A percentile compares a stretch with the other conserved stretches of the same genome.
These are phyloP conservation scores for Scalesia atractyloides DNA, from an alignment of 129 eudicot genomes.

Conservation along the genomic window DNA sequence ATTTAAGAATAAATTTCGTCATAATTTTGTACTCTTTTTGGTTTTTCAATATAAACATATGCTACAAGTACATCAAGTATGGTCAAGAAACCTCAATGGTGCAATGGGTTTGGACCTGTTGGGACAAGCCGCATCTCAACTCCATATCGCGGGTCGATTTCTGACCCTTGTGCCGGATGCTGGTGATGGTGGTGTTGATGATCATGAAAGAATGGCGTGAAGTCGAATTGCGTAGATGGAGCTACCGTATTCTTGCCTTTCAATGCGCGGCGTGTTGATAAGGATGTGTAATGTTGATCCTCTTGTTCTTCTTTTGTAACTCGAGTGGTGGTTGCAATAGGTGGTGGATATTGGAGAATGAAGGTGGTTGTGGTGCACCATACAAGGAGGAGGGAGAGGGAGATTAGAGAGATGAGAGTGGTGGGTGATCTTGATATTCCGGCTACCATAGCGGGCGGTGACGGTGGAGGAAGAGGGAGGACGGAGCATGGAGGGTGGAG, in stretches of 20 bases:
- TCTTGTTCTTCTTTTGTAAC: slow-evolving; percentile 22
- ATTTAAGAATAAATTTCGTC: slow-evolving; percentile 34
- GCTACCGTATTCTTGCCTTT: slow-evolving; percentile 15
- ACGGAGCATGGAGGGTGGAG: slow-evolving; percentile 23
- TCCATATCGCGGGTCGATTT: slow-evolving; percentile 51
- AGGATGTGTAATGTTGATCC: slow-evolving; percentile 4
- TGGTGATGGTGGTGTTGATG: slow-evolving; percentile 29
- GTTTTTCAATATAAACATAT: slow-evolving; percentile 25
- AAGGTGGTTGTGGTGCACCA: slow-evolving; percentile 21
- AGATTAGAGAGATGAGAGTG: slow-evolving; percentile 21
- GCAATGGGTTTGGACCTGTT: slow-evolving; percentile 71
- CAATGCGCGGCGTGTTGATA: slow-evolving; percentile 15
- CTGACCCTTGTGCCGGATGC: slow-evolving; percentile 15
- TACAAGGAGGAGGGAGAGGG: slow-evolving; percentile 26
- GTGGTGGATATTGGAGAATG: slow-evolving; percentile 3
- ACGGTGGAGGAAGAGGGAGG: slow-evolving; percentile 30
- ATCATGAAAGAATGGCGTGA: slow-evolving; percentile 48
- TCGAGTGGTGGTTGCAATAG: background rate
- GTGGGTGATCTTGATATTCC: slow-evolving; percentile 27
- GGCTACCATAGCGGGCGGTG: slow-evolving; percentile 42
- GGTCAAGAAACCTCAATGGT: slow-evolving; percentile 51
- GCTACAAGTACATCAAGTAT: slow-evolving; percentile 31
- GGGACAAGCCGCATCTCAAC: slow-evolving; percentile 57
- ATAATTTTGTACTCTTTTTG: slow-evolving; percentile 33
- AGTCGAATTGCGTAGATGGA: slow-evolving; percentile 34